phyloP scores from a whole-genome alignment of 2,329 filamentous ascomycete species.

The Verticillium klebahnii region DNA sequence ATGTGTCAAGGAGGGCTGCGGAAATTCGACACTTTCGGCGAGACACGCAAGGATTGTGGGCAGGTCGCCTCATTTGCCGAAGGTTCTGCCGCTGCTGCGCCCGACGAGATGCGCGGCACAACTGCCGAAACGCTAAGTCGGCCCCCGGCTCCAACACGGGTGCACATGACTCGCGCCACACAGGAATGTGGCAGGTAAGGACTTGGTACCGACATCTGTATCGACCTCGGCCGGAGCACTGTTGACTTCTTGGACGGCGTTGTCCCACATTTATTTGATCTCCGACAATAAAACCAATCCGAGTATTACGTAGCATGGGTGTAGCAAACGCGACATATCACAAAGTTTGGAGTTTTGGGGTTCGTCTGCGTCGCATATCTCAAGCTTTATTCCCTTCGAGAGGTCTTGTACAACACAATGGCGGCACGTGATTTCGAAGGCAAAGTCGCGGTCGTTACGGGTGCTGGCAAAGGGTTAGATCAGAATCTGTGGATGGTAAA shows the following conservation, averaged over 20 bases:
- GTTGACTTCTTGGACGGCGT: no score
- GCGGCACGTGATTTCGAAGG: constrained; percentile 55
- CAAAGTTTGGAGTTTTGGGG: no score
- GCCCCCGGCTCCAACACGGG: background rate
- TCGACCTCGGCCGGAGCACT: no score
- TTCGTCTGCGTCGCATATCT: no score
- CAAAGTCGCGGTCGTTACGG: constrained; percentile 78
- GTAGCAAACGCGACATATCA: no score
- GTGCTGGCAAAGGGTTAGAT: constrained; percentile 61
- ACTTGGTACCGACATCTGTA: background rate
- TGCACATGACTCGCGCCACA: background rate
- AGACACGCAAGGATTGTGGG: no score
- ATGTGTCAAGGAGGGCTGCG: no score
- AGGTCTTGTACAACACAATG: background rate
- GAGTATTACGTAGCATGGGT: no score
- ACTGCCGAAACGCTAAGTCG: background rate
- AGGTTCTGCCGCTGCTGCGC: background rate
- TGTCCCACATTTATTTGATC: no score
- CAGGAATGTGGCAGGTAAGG: background rate
- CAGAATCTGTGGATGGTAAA: background rate
- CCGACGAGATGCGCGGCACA: background rate
- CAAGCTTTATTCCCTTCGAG: no score
- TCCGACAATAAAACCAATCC: no score
- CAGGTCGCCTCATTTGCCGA: background rate
- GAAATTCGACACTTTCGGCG: no score